Evolutionary conservation across 1,139 yeast species (phyloP), one percentile per base, ranked within the genome.

Genomic region (Kurtzmaniella natalensis): DNA sequence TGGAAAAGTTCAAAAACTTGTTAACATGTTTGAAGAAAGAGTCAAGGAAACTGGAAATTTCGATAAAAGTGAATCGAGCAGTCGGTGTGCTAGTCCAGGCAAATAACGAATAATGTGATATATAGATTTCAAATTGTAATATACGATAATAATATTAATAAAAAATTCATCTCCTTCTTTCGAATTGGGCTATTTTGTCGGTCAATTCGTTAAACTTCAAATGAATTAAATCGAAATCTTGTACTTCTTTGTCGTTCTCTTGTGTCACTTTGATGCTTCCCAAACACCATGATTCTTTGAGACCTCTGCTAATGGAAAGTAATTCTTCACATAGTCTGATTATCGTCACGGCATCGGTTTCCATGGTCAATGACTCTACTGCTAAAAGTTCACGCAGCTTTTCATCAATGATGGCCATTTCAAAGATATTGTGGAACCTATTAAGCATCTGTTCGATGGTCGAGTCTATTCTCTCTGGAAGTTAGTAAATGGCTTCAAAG

Each of bases 261-360:
- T 45, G 43, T 9, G 52, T 55, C 11, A 64, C 70, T 38, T 62
- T 66, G 43, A 74, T 59, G 18, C 78, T 73, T 4, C 78, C 78
- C 40, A 76, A 54, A 25, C 77, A 66, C 82, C 82, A 76, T 2
- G 71, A 62, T 45, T 76, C 82, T 42, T 72, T 69, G 26, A 76
- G 47, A 1, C 67, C 61, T 29, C 76, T 51, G 2, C 79, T 71
- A 3, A 76, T 62, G 0, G 68, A 55, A 11, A 76, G 54, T 17
- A 76, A 50, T 37, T 76, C 81, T 41, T 76, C 78, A 30, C 78
- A 68, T 7, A 73, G 54, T 33, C 79, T 54, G 3, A 75, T 64
- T 3, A 76, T 74, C 4, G 70, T 62, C 38, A 70, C 57, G 0
- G 80, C 69, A 45, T 74, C 72, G 11, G 76, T 63, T 45, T 76